Percentiles rank a stretch among this genome's conserved stretches.
Conservation (phyloP, 2,329 filamentous ascomycete genomes). For the Aspergillus sp. region DNA sequence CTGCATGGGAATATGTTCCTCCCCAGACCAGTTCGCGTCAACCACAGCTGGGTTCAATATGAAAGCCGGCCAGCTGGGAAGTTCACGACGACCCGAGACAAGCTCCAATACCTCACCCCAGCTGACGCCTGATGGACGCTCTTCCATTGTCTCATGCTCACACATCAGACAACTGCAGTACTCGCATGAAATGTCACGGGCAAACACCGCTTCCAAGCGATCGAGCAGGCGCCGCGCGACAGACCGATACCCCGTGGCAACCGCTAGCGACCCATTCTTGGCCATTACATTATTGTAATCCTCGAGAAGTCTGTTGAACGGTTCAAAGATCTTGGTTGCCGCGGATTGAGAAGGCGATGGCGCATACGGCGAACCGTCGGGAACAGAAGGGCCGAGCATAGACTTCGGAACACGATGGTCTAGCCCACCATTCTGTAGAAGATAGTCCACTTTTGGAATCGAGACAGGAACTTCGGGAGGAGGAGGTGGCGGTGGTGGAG, state of each 20-base stretch:
- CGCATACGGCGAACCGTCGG: conserved; percentile 60
- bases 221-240: conserved; percentile 89
- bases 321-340: conserved; percentile 74
- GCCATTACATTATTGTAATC: conserved; percentile 80
- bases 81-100: conserved; percentile 81
- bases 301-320: conserved; percentile 79
- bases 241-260: conserved; percentile 91
- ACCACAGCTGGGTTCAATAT: conserved; percentile 63
- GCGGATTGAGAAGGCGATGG: conserved; percentile 65
- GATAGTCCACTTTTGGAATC: conserved; percentile 83
- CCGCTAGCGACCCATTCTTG: conserved; percentile 85
- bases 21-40: conserved; percentile 57
- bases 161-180: conserved; percentile 88
- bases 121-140: conserved; percentile 67
- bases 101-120: conserved; percentile 96
- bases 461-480: conserved; percentile 67
- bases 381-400: conserved; percentile 59
- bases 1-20: conserved; percentile 62
- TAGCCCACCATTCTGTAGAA: conserved; percentile 85
- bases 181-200: conserved; percentile 82
- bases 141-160: conserved; percentile 61
- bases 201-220: conserved; percentile 90
- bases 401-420: conserved; percentile 69
- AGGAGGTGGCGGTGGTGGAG: conserved; percentile 72
- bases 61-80: conserved; percentile 88